Percentiles rank a stretch among this genome's conserved stretches.
These are phyloP conservation scores for Phytophthora ramorum DNA, from an alignment of 352 stramenopile species.

Conservation along the genomic window DNA sequence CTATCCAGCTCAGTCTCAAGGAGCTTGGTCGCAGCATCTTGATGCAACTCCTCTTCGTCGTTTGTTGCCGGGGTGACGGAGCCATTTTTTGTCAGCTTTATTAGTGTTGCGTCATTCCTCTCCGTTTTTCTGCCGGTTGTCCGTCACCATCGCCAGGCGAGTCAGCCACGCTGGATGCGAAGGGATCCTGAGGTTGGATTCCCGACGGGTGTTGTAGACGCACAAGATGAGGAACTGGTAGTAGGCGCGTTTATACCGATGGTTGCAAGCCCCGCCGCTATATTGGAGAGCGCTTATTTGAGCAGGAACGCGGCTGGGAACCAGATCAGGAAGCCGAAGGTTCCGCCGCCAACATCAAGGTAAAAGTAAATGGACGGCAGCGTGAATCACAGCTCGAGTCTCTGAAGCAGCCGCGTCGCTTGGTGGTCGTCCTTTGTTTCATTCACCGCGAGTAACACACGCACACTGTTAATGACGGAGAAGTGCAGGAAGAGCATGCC, in stretches of 20 bases:
- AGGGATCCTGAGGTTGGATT: slow-evolving; percentile 28
- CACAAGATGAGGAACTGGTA: slow-evolving; percentile 46
- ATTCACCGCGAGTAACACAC: slow-evolving; percentile 9
- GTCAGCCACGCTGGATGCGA: slow-evolving; percentile 19
- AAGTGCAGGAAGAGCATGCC: slow-evolving; percentile 38
- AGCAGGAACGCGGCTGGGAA: slow-evolving; percentile 36
- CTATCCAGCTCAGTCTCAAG: slow-evolving; percentile 14
- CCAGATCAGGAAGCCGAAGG: slow-evolving; percentile 37
- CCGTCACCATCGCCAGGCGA: slow-evolving; percentile 5
- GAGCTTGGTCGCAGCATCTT: background rate
- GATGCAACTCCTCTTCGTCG: background rate
- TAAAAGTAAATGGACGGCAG: slow-evolving; percentile 43
- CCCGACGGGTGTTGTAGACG: slow-evolving; percentile 32
- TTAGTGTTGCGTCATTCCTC: background rate
- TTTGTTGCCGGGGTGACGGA: background rate
- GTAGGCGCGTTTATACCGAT: slow-evolving; percentile 34
- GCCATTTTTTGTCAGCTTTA: background rate
- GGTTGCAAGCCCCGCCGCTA: slow-evolving; percentile 18
- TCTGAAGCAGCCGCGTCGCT: slow-evolving; percentile 18
- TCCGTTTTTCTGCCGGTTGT: background rate
- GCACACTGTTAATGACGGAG: slow-evolving; percentile 37
- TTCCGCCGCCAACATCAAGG: slow-evolving; percentile 24
- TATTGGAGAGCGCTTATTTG: slow-evolving; percentile 18
- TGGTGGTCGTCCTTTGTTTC: slow-evolving; percentile 31
- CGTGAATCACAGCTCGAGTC: slow-evolving; percentile 33